Evolutionary conservation across 495 filamentous ascomycete species (phyloP).

Genomic region (Hypomontagnella monticulosa): DNA sequence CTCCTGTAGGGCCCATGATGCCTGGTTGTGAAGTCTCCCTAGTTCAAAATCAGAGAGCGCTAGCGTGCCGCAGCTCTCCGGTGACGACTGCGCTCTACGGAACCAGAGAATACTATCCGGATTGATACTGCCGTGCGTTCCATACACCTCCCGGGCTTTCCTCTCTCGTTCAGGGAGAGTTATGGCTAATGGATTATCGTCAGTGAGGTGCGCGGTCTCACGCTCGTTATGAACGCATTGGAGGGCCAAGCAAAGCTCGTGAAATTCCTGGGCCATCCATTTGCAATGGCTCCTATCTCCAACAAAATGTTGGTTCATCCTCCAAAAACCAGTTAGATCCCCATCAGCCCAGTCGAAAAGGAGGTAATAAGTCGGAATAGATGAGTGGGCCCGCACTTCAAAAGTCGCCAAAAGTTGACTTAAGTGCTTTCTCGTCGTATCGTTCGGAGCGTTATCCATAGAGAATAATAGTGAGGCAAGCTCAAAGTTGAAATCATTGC

Average conservation of each 20-base stretch:
- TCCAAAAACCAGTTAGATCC: slow-evolving; percentile 24
- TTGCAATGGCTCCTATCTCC: slow-evolving; percentile 8
- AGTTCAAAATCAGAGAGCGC: slow-evolving; percentile 31
- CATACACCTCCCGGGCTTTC: slow-evolving; percentile 40
- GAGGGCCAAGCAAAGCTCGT: slow-evolving; percentile 19
- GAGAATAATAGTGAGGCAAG: slow-evolving; percentile 25
- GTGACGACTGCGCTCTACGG: neutral
- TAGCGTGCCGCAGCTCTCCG: neutral
- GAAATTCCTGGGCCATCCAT: slow-evolving; percentile 32
- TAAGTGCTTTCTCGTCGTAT: slow-evolving; percentile 6
- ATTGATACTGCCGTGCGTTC: slow-evolving; percentile 51
- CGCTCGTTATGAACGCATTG: slow-evolving; percentile 32
- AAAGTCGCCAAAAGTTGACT: slow-evolving; percentile 29
- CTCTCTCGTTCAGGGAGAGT: slow-evolving; percentile 20
- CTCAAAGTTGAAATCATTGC: slow-evolving; percentile 26
- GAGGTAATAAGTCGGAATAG: slow-evolving; percentile 17
- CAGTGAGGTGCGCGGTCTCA: slow-evolving; percentile 3
- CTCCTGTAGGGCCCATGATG: slow-evolving; percentile 28
- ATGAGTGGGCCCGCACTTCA: slow-evolving; percentile 7
- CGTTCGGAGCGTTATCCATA: slow-evolving; percentile 7
- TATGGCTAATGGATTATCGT: neutral
- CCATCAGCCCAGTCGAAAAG: slow-evolving; percentile 33
- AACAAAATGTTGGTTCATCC: neutral
- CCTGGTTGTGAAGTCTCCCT: slow-evolving; percentile 33
- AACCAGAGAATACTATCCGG: slow-evolving; percentile 53